phyloP scores from a whole-genome alignment of 208 protist genomes.

The Leishmania gerbilli region DNA sequence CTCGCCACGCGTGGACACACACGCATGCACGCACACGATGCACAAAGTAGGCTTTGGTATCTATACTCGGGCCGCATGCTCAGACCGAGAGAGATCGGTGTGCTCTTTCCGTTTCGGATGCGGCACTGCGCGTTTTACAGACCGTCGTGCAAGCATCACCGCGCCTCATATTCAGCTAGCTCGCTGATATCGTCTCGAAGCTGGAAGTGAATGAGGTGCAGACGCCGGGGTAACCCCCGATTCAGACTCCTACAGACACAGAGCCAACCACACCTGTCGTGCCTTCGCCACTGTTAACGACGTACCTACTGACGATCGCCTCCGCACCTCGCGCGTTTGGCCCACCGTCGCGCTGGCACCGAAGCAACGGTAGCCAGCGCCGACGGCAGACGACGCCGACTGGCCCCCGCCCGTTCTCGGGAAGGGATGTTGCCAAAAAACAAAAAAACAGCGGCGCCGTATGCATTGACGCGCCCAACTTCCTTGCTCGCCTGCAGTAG shows the following conservation, averaged over 20 bases:
- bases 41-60: no score
- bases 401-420: background rate
- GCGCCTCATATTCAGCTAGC: conserved; percentile 33
- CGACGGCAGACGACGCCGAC: background rate
- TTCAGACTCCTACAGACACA: background rate
- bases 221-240: conserved; percentile 19
- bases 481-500: background rate
- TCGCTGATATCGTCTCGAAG: conserved; percentile 14
- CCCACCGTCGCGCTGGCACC: background rate
- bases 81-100: background rate
- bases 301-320: no score
- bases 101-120: background rate
- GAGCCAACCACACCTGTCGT: background rate
- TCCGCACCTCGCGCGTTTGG: no score
- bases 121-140: background rate
- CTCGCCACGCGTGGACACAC: background rate
- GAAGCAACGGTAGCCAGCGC: background rate
- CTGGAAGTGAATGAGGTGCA: background rate
- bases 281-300: background rate
- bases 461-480: background rate
- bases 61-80: background rate
- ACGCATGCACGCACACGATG: background rate
- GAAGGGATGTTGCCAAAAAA: background rate
- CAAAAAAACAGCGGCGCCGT: background rate
- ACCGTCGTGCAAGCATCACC: background rate